Conservation (phyloP, 202 grass and related monocot genomes). For the Digitaria exilis region DNA sequence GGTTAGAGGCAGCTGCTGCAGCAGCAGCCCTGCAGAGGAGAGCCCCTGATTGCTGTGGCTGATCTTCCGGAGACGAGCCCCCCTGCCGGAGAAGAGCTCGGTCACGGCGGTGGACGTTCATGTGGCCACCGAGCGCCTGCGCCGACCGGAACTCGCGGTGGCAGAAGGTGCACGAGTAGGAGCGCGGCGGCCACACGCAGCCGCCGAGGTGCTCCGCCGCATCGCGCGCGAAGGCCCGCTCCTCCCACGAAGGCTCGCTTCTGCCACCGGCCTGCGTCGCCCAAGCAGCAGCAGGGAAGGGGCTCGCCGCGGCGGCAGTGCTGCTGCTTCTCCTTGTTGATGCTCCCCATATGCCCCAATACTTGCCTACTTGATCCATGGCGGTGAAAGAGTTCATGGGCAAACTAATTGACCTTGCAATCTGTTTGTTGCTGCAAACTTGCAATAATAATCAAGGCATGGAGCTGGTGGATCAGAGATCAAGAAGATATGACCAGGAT, state of each 20-base stretch:
- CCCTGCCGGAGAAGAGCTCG: slow-evolving; percentile 62
- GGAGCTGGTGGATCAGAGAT: not conserved
- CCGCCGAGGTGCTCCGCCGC: slow-evolving; percentile 45
- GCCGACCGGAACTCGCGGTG: slow-evolving; percentile 72
- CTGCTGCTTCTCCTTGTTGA: slow-evolving; percentile 1
- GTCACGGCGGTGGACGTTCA: slow-evolving; percentile 83
- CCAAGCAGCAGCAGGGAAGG: not conserved
- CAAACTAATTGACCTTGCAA: not conserved
- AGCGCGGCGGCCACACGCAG: slow-evolving; percentile 74
- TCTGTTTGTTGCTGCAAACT: not conserved
- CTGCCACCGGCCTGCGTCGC: not conserved
- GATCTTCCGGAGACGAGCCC: slow-evolving; percentile 26
- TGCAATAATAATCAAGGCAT: not conserved
- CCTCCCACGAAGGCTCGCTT: slow-evolving; percentile 65
- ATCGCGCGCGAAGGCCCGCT: slow-evolving; percentile 65
- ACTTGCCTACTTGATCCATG: slow-evolving; percentile 45
- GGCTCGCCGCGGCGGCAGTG: not conserved
- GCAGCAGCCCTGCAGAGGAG: not conserved
- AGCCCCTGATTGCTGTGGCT: slow-evolving; percentile 1
- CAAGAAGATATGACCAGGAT: not conserved
- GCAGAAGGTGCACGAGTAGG: slow-evolving; percentile 77
- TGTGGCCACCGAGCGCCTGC: slow-evolving; percentile 84
- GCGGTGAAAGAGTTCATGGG: slow-evolving; percentile 33
- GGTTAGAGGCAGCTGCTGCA: slow-evolving; percentile 22
- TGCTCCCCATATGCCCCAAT: slow-evolving; percentile 19